phyloP scores from a whole-genome alignment of 495 filamentous ascomycete species.

The Aspergillus diversus region DNA sequence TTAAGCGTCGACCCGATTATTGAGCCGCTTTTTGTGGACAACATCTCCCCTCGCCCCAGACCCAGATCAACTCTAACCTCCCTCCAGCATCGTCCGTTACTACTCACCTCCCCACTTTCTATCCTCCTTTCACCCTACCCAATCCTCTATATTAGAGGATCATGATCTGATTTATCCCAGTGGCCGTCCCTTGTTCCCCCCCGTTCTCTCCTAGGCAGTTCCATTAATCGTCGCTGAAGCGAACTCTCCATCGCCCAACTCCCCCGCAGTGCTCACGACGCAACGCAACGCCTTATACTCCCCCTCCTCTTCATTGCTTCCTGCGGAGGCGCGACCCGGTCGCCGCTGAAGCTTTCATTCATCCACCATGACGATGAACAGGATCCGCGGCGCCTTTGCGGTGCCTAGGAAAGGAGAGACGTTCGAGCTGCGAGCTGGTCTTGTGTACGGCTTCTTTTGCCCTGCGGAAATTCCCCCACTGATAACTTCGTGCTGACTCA shows the following conservation, averaged over 20 bases:
- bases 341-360: conserved; percentile 46
- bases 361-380: conserved; percentile 84
- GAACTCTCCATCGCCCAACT: conserved; percentile 30
- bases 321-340: conserved; percentile 53
- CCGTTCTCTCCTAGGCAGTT: conserved; percentile 22
- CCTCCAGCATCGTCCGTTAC: conserved; percentile 24
- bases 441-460: conserved; percentile 63
- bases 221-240: conserved; percentile 35
- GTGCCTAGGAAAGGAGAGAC: conserved; percentile 95
- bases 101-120: conserved; percentile 8
- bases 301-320: conserved; percentile 24
- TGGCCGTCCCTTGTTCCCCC: conserved; percentile 18
- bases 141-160: background rate
- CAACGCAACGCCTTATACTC: conserved; percentile 11
- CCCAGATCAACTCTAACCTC: conserved; percentile 23
- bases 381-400: conserved; percentile 92
- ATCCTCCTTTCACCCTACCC: conserved; percentile 13
- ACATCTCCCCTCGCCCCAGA: conserved; percentile 20
- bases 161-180: conserved; percentile 16
- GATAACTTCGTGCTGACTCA: conserved; percentile 31
- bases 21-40: conserved; percentile 48
- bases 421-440: conserved; percentile 92
- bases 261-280: conserved; percentile 44
- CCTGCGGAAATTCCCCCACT: conserved; percentile 17
- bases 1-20: conserved; percentile 29